A percentile compares a stretch with the other conserved stretches of the same genome.
Evolutionary conservation across 2,329 filamentous ascomycete species (phyloP).

Genomic region (Tetracladium maxilliforme): DNA sequence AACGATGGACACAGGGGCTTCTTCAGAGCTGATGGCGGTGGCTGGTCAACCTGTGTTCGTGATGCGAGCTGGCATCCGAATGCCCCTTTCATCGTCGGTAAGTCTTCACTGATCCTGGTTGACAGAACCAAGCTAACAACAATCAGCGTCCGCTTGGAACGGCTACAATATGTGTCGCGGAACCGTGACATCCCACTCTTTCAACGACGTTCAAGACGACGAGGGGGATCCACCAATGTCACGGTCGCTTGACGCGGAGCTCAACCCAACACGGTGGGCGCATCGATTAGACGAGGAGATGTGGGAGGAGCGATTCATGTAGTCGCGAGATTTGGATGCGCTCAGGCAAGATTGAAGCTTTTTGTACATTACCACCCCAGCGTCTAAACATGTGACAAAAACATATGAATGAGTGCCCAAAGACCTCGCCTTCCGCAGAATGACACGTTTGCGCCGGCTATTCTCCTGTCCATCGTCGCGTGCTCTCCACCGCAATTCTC

Average conservation of each 20-base stretch:
- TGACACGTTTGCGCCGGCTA: not conserved
- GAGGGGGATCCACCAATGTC: constrained; percentile 38
- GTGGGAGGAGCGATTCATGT: constrained; percentile 22
- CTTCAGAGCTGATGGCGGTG: constrained; percentile 9
- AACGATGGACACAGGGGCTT: constrained; percentile 19
- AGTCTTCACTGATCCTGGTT: constrained; percentile 1
- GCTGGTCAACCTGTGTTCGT: constrained; percentile 53
- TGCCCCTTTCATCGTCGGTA: constrained; percentile 43
- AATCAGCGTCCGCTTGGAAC: constrained; percentile 51
- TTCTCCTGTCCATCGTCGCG: no score
- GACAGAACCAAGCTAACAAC: constrained; percentile 4
- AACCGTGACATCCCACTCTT: constrained; percentile 51
- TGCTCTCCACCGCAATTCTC: not conserved
- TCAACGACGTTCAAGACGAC: constrained; percentile 48
- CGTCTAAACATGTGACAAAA: not conserved
- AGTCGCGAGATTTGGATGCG: constrained; percentile 21
- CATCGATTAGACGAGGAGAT: no score
- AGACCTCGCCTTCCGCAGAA: not conserved
- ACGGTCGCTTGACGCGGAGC: constrained; percentile 28
- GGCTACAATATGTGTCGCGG: constrained; percentile 49
- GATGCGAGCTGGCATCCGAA: constrained; percentile 62
- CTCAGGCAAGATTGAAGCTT: constrained; percentile 3
- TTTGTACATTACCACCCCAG: no score
- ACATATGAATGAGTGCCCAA: not conserved
- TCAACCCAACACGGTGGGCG: no score